A percentile compares a stretch with the other conserved stretches of the same genome.
These are phyloP conservation scores for Pythium monospermum DNA, from an alignment of 352 stramenopile genomes.

Conservation along the genomic window DNA sequence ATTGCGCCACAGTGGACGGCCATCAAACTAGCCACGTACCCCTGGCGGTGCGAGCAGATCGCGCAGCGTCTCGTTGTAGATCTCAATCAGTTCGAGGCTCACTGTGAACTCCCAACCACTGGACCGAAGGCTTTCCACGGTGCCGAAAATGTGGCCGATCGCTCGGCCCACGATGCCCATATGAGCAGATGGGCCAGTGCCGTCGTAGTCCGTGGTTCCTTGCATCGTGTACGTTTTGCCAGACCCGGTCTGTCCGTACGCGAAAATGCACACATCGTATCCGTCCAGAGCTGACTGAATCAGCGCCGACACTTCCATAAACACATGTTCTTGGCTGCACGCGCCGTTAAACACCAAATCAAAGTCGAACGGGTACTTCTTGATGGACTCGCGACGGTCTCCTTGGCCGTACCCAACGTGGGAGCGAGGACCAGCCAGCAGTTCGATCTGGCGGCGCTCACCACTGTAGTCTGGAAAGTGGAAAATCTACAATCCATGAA, in stretches of 20 bases:
- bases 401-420: constrained; percentile 76
- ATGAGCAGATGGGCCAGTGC: constrained; percentile 40
- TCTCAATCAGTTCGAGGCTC: constrained; percentile 90
- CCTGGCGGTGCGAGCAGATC: constrained; percentile 84
- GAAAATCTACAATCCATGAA: constrained; percentile 43
- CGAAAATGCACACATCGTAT: constrained; percentile 96
- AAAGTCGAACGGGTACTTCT: constrained; percentile 95
- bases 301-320: constrained; percentile 93
- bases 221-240: constrained; percentile 90
- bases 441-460: constrained; percentile 67
- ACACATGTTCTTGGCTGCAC: constrained; percentile 94
- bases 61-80: constrained; percentile 97
- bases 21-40: constrained; percentile 30
- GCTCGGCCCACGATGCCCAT: constrained; percentile 80
- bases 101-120: constrained; percentile 76
- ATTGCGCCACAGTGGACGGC: no score
- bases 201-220: constrained; percentile 39
- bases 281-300: constrained; percentile 94
- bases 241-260: constrained; percentile 85
- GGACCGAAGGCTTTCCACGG: constrained; percentile 47
- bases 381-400: constrained; percentile 41
- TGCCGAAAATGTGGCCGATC: constrained; percentile 73
- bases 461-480: constrained; percentile 63
- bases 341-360: constrained; percentile 95
- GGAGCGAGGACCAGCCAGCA: constrained; percentile 52